Percentiles rank a stretch among this genome's conserved stretches.
Evolutionary conservation across 192 early-diverging fungal species (phyloP).

Genomic region (Mortierella alpina): DNA sequence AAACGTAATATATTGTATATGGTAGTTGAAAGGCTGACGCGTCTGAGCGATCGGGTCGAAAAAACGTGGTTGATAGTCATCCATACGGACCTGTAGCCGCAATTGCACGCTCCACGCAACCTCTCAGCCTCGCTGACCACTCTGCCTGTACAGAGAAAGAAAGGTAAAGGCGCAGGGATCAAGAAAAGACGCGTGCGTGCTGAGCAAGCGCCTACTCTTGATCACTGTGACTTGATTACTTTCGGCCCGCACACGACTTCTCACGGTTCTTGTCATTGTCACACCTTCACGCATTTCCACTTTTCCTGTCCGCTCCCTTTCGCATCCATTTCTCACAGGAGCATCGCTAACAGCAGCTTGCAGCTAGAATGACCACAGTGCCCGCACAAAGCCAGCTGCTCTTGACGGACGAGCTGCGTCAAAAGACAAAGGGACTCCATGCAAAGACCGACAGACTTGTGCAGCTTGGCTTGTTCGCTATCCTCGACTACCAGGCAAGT

Average conservation of each 20-base stretch:
- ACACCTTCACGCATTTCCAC: not conserved
- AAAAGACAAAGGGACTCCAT: slow-evolving; percentile 35
- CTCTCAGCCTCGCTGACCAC: too few relatives aligned
- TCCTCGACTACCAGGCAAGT: slow-evolving; percentile 40
- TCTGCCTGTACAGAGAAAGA: not conserved
- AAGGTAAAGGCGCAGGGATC: not conserved
- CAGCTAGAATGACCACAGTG: not conserved
- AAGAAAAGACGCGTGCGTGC: not conserved
- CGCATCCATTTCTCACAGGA: not conserved
- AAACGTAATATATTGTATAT: slow-evolving; percentile 1
- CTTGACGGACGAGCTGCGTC: slow-evolving; percentile 37
- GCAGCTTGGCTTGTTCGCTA: slow-evolving; percentile 30
- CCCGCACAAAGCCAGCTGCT: not conserved
- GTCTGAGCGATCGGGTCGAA: too few relatives aligned
- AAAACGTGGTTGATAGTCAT: too few relatives aligned
- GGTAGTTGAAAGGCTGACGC: too few relatives aligned
- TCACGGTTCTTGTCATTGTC: not conserved
- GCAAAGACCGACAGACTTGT: slow-evolving; percentile 36
- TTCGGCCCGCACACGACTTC: not conserved
- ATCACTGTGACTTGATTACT: not conserved
- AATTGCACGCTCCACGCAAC: too few relatives aligned
- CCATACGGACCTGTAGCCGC: too few relatives aligned
- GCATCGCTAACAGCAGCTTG: not conserved
- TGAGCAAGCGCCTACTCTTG: too few relatives aligned
- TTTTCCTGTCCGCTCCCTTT: not conserved